Conservation (phyloP, 257 asterid genomes). For the Solanum infundibuliforme region DNA sequence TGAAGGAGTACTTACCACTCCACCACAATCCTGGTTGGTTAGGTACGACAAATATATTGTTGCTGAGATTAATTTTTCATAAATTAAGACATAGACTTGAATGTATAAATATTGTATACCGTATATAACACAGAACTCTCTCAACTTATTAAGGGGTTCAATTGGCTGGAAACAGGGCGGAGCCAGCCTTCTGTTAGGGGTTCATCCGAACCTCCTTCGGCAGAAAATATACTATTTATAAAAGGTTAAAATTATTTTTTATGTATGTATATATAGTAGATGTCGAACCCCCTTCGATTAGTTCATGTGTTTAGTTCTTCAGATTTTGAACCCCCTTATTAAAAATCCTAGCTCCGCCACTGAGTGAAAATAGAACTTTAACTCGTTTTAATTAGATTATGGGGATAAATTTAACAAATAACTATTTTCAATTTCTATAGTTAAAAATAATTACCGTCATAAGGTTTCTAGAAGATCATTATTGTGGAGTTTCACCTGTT, state of each 20-base stretch:
- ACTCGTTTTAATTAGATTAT: background rate
- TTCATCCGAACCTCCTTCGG: too few species aligned
- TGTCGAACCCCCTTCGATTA: too few species aligned
- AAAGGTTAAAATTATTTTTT: too few species aligned
- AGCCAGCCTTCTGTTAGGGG: too few species aligned
- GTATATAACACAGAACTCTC: background rate
- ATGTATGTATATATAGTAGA: too few species aligned
- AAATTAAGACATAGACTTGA: background rate
- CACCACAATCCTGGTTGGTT: too few species aligned
- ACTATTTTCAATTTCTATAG: background rate
- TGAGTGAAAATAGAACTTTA: background rate
- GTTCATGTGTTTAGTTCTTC: too few species aligned
- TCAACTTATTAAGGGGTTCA: background rate
- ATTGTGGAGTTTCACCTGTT: background rate
- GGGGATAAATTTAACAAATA: background rate
- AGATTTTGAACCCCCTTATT: too few species aligned
- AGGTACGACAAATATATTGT: too few species aligned
- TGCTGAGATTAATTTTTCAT: background rate
- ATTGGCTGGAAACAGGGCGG: background rate
- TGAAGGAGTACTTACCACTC: too few species aligned
- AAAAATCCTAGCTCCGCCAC: too few species aligned
- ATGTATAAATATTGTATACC: background rate
- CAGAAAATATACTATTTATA: too few species aligned
- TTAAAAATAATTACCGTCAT: background rate
- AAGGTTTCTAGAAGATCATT: background rate